These are phyloP conservation scores for Zalerion maritima DNA, from an alignment of 495 filamentous ascomycete species.

Conservation along the genomic window DNA sequence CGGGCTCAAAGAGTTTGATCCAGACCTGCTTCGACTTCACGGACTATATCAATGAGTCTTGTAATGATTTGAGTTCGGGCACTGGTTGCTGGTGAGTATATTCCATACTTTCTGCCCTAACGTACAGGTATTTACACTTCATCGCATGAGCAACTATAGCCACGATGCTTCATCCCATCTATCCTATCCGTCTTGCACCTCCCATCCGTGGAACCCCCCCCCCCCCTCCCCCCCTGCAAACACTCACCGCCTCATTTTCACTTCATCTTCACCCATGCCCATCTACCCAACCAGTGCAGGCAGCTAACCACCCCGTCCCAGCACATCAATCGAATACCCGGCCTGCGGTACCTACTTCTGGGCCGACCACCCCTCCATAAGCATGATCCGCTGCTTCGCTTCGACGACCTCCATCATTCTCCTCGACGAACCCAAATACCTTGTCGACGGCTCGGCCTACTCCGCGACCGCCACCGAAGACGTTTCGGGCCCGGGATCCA, in stretches of 20 bases:
- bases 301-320: too few species aligned
- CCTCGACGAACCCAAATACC: conserved; percentile 15
- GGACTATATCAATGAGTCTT: conserved; percentile 13
- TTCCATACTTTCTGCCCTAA: background rate
- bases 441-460: conserved; percentile 12
- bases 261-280: conserved; percentile 4
- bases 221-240: background rate
- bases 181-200: too few species aligned
- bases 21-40: conserved; percentile 20
- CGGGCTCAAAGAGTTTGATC: conserved; percentile 12
- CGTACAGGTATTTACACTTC: too few species aligned
- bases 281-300: conserved; percentile 1
- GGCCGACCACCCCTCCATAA: conserved; percentile 13
- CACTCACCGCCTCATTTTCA: background rate
- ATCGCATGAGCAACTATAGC: too few species aligned
- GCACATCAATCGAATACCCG: conserved; percentile 3
- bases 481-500: too few species aligned
- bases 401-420: conserved; percentile 12
- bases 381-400: conserved; percentile 23
- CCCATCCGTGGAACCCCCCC: background rate
- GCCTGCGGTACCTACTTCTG: conserved; percentile 25
- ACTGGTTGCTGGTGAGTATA: conserved; percentile 27
- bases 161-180: too few species aligned
- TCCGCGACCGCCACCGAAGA: conserved; percentile 9
- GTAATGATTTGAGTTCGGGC: conserved; percentile 5